These are phyloP conservation scores for Oryza coarctata DNA, from an alignment of 176 grass and related monocot genomes.

Conservation along the genomic window DNA sequence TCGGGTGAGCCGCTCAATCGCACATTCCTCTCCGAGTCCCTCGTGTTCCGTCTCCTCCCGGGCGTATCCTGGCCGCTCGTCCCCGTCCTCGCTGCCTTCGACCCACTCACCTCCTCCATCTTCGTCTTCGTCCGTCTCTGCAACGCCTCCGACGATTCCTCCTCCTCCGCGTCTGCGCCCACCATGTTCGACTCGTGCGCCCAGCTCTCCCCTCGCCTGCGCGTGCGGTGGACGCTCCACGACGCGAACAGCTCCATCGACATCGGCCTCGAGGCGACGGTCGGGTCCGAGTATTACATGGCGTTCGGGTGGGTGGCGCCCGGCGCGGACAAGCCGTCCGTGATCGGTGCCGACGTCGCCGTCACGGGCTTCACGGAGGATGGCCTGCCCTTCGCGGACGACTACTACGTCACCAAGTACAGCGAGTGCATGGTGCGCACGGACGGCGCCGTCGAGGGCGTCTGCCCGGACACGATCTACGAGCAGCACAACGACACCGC, in stretches of 20 bases:
- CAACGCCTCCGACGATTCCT: background rate
- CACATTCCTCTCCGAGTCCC: constrained; percentile 60
- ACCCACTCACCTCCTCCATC: constrained; percentile 84
- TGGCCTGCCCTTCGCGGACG: constrained; percentile 76
- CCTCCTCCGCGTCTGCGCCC: constrained; percentile 12
- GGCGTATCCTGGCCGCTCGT: constrained; percentile 64
- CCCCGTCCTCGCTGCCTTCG: constrained; percentile 75
- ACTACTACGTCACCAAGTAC: constrained; percentile 72
- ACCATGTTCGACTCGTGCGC: constrained; percentile 86
- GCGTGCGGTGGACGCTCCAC: constrained; percentile 82
- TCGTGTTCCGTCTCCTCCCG: constrained; percentile 58
- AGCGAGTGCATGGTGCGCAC: constrained; percentile 63
- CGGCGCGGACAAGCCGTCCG: constrained; percentile 33
- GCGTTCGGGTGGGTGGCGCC: constrained; percentile 83
- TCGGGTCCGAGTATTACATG: constrained; percentile 91
- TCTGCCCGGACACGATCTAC: constrained; percentile 92
- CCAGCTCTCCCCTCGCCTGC: constrained; percentile 53
- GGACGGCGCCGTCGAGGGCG: constrained; percentile 63
- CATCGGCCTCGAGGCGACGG: constrained; percentile 68
- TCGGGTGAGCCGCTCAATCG: constrained; percentile 46
- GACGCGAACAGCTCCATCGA: constrained; percentile 60
- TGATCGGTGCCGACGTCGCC: constrained; percentile 74
- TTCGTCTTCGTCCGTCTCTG: constrained; percentile 69
- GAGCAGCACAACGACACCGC: constrained; percentile 21
- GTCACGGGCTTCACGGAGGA: constrained; percentile 81